A percentile compares a stretch with the other conserved stretches of the same genome.
phyloP scores from a whole-genome alignment of 805 yeast genomes.

The Priceomyces fermenticarens region DNA sequence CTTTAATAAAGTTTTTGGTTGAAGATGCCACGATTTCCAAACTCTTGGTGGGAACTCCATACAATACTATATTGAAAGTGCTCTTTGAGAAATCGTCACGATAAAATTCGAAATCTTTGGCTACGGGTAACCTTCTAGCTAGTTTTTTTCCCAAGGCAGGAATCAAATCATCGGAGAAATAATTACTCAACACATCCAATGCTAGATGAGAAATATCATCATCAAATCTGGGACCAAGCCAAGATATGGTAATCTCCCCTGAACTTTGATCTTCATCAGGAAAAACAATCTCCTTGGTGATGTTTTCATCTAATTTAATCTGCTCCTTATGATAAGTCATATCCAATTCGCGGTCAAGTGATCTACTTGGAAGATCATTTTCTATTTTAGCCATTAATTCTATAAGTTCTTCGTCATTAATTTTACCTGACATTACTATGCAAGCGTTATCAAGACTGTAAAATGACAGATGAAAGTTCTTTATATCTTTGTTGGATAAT shows the following conservation, averaged over 20 bases:
- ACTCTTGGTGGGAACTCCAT: constrained; percentile 73
- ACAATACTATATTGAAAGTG: constrained; percentile 53
- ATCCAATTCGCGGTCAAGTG: constrained; percentile 57
- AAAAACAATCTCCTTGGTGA: constrained; percentile 59
- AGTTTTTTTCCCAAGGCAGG: constrained; percentile 68
- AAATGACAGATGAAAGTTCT: constrained; percentile 65
- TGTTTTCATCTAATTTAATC: constrained; percentile 35
- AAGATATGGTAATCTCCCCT: constrained; percentile 72
- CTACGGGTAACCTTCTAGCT: constrained; percentile 80
- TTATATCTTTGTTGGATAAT: constrained; percentile 69
- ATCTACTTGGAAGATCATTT: constrained; percentile 75
- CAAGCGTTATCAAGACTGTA: constrained; percentile 85
- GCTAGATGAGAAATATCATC: constrained; percentile 61
- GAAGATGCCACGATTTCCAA: constrained; percentile 52
- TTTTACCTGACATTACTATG: constrained; percentile 33
- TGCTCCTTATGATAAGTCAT: constrained; percentile 60
- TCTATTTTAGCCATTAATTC: constrained; percentile 76
- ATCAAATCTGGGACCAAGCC: constrained; percentile 74
- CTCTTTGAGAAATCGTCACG: constrained; percentile 72
- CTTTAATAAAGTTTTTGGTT: constrained; percentile 49
- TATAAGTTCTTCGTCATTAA: constrained; percentile 19
- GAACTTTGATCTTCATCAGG: constrained; percentile 86
- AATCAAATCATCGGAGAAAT: constrained; percentile 72
- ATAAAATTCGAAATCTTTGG: constrained; percentile 64
- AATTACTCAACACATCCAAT: constrained; percentile 63